Base-by-base conservation (phyloP, 2,329 filamentous ascomycete genomes). In the Aspergillus felis region DNA sequence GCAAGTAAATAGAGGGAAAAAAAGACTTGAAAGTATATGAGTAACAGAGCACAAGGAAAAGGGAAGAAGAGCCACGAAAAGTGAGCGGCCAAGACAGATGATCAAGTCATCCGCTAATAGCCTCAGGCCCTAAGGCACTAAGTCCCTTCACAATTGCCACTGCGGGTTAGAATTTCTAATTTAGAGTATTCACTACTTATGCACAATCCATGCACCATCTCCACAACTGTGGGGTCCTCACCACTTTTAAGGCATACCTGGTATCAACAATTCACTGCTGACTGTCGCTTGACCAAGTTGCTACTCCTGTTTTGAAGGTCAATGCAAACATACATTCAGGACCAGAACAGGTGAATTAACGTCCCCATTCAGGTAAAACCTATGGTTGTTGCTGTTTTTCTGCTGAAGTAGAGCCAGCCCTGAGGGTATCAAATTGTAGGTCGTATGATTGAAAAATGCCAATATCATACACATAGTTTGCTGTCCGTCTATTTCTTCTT, bases 401-500 rank as follows among this genome's bases (percentile, higher is more conserved):
- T 7, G 14, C 32, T 17, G 20, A 24, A 46, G 8, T 22, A 46
- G 24, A 59, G 50, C 55, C 55, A 60, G 54, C 55, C 58, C 55
- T 57, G 50, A 47, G 58, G 60, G 61, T 64, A 63, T 61, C 55
- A 58, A 56, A 56, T 61, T 61, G 57, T 58, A 38, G 32, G 6
- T 57, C 53, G 27, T 46, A 17, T 50, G 27, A 35, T 61, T 49
- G 53, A 44, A 58, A 53, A 55, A 49, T 47, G 52, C 54, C 32
- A 55, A 56, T 55, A 60, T 50, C 55, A 60, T 50, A 44, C 46
- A 28, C 17, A 47, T n/a, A 35, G 61, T 61, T 60, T 47, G 47
- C 62, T 54, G 59, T 32, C 50, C 50, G 49, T 66, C 49, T 63
- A 71, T 57, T 71, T 69, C 79, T 84, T 87, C 78, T 87, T 90